Base-by-base conservation (phyloP, 176 grass and related monocot genomes). In the Triticum urartu region DNA sequence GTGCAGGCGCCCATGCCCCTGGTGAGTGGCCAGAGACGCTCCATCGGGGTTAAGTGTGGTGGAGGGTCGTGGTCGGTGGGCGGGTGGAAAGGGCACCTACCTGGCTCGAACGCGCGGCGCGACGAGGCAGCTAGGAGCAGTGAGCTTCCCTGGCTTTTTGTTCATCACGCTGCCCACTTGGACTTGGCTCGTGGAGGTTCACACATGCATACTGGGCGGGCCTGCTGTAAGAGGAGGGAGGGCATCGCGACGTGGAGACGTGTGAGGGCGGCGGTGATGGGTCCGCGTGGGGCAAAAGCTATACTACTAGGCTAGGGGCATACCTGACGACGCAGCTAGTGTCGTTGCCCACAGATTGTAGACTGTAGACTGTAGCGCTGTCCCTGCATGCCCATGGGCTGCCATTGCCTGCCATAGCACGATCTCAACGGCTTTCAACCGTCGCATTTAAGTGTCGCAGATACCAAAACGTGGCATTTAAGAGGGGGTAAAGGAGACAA, bases 391-490 rank as follows among this genome's bases (percentile, higher is more conserved):
- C 42, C 42, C 42, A 45, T 45, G 42, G 47, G 13, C 47, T 14
- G 15, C 50, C 50, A 54, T 1, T 54, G 50, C 15, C 50, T 54
- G 17, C 50, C 50, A 3, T 50, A 14, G 13, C 9, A 7, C 71
- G 12, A 21, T 48, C 21, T 47, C 90, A 89, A 92, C 80, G 65
- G 80, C 75, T 81, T 88, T 86, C 9, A 40, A 43, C 10, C 40
- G 10, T 64, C 87, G 2, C 74, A 89, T 89, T 89, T n/a, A 79
- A 20, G 26, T 43, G 30, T 26, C 0, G 5, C 34, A 43, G 6
- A 24, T 7, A 21, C 24, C n/a, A 47, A 32, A 6, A 40, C 6
- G 30, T 25, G 4, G 11, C 43, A 80, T 42, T 62, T 39, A 80
- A 30, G 60, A 65, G 4, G 11, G 39, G 14, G 66, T 4, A 15